These are phyloP conservation scores for Stropharia rugosoannulata DNA, from an alignment of 768 basidiomycete species.

Conservation along the genomic window DNA sequence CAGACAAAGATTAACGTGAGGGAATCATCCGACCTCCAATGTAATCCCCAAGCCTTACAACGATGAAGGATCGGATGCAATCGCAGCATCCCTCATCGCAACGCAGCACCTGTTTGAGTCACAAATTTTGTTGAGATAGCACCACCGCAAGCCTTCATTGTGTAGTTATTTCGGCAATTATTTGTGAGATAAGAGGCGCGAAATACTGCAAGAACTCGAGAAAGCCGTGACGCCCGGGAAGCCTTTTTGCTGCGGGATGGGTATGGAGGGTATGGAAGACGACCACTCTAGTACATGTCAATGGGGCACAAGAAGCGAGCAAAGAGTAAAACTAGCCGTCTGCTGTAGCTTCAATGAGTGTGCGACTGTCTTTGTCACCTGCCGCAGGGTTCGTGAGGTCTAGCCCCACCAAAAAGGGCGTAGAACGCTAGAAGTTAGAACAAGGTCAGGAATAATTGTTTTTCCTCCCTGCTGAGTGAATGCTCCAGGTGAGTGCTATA, in stretches of 20 bases:
- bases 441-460: slow-evolving; percentile 20
- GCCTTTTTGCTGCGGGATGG: slow-evolving; percentile 21
- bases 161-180: too few species aligned
- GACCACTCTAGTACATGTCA: slow-evolving; percentile 27
- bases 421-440: slow-evolving; percentile 33
- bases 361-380: slow-evolving; percentile 26
- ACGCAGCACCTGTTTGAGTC: too few species aligned
- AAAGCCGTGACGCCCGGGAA: too few species aligned
- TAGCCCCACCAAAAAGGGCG: slow-evolving; percentile 20
- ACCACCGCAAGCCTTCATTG: too few species aligned
- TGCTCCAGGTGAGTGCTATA: slow-evolving; percentile 6
- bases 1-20: too few species aligned
- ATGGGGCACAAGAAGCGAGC: slow-evolving; percentile 20
- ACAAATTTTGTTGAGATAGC: too few species aligned
- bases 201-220: too few species aligned
- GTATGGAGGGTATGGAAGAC: slow-evolving; percentile 29
- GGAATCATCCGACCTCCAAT: slow-evolving; percentile 29
- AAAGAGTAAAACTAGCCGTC: slow-evolving; percentile 36
- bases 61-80: slow-evolving; percentile 38
- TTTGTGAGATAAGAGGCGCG: too few species aligned
- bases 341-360: slow-evolving; percentile 32
- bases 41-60: slow-evolving; percentile 39
- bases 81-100: slow-evolving; percentile 36
- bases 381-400: not conserved
- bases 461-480: too few species aligned